phyloP scores from a whole-genome alignment of 306 rosid genomes.

The Pterocarpus macrocarpus region DNA sequence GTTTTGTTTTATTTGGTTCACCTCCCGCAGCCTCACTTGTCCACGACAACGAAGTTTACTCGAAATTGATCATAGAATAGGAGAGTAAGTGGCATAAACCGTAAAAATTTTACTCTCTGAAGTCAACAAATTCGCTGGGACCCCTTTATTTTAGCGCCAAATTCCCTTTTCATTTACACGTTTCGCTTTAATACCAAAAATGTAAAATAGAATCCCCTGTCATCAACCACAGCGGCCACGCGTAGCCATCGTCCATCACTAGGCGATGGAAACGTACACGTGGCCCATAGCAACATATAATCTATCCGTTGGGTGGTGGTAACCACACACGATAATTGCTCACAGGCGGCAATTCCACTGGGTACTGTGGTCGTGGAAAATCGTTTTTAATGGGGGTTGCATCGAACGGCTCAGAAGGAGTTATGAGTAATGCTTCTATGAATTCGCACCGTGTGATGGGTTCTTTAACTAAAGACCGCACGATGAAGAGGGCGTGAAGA shows the following conservation, averaged over 20 bases:
- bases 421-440: constrained; percentile 61
- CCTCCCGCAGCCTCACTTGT: not conserved
- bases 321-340: constrained; percentile 20
- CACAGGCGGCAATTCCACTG: not conserved
- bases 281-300: not conserved
- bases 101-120: not conserved
- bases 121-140: constrained; percentile 46
- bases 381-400: not conserved
- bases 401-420: constrained; percentile 64
- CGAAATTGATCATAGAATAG: not conserved
- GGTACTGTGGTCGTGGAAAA: constrained; percentile 40
- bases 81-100: not conserved
- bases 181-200: constrained; percentile 5
- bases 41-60: not conserved
- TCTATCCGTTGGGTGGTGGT: not conserved
- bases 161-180: constrained; percentile 36
- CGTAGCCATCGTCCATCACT: not conserved
- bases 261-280: not conserved
- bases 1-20: not conserved
- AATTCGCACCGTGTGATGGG: constrained; percentile 65
- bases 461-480: constrained; percentile 35
- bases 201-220: constrained; percentile 8
- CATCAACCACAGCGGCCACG: not conserved
- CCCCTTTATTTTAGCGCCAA: constrained; percentile 70
- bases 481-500: constrained; percentile 45